Evolutionary conservation across 768 basidiomycete species (phyloP).

Genomic region (Butyriboletus loyo): DNA sequence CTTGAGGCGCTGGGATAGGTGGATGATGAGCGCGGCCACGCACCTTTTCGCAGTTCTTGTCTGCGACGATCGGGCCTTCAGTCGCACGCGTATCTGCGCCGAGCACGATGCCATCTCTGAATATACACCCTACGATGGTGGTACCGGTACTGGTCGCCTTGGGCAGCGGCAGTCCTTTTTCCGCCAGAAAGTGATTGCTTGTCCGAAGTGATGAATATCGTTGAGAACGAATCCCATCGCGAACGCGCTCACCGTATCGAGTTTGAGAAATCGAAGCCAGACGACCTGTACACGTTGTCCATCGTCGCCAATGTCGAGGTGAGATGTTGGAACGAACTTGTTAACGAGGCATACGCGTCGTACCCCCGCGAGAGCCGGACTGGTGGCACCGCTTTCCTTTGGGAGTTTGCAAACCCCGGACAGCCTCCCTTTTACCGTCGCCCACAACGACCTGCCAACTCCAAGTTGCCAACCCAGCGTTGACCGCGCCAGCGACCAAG

Average conservation of each 20-base stretch:
- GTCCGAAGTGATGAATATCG: neutral
- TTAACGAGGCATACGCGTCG: constrained; percentile 31
- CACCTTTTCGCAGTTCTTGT: constrained; percentile 99
- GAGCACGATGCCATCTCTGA: constrained; percentile 87
- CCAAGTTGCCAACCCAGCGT: constrained; percentile 1
- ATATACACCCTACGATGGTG: constrained; percentile 96
- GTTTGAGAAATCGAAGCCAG: constrained; percentile 82
- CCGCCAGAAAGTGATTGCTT: constrained; percentile 71
- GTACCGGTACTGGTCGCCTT: constrained; percentile 93
- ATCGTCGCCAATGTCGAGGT: constrained; percentile 28
- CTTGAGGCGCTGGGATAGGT: neutral
- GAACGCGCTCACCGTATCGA: constrained; percentile 50
- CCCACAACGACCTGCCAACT: constrained; percentile 3
- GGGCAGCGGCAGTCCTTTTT: constrained; percentile 70
- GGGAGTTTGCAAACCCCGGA: constrained; percentile 8
- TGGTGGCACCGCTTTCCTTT: constrained; percentile 20
- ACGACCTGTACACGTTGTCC: constrained; percentile 43
- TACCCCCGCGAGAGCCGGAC: neutral
- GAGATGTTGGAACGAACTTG: neutral
- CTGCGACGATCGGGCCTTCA: constrained; percentile 89
- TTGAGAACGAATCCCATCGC: neutral
- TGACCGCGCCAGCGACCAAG: neutral
- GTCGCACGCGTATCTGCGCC: constrained; percentile 98
- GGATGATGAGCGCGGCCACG: constrained; percentile 6
- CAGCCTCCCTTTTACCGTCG: neutral